Evolutionary conservation across 768 basidiomycete genomes (phyloP), one percentile per base, ranked within the genome.

Genomic region (Gloeopeniophorella convolvens): DNA sequence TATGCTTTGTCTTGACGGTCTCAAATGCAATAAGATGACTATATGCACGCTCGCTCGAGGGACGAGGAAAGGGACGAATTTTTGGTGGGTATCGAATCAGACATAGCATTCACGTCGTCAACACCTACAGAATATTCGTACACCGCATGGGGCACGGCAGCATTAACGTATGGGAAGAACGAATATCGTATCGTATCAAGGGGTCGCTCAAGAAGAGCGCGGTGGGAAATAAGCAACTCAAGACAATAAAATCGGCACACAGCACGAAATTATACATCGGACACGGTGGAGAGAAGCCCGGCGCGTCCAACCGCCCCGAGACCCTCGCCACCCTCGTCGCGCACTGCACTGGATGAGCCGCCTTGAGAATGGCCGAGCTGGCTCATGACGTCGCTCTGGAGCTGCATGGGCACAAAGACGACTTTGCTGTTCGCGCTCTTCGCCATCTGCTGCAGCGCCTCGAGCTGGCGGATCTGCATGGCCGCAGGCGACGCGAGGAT

Each of bases 401-500:
- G 75, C 57, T 90, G 86, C 89, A 92, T 92, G 11, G 89, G 90
- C 26, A 93, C 93, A 60, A 97, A 96, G 49, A 98, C 77, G 59
- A 95, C 91, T 68, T 98, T 98, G 75, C 78, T 82, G 58, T 76
- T 75, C n/a, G 86, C 80, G 13, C 80, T 82, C 68, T 89, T 87
- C 41, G 94, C 89, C 94, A 98, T 98, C 62, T 81, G 77, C 76
- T 96, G 92, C 57, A 97, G 77, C 41, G 93, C 90, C 68, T 99
- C 95, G 56, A 98, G 79, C 65, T 97, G 95, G 52, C 95, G 77
- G 65, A 97, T 97, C 68, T 96, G 93, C 92, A 97, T 96, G 47
- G 95, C 95, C 18, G 95, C 94, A 8, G 92, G 92, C 10, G 84
- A 89, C 18, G 92, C 90, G 61, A 91, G 72, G 61, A 95, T 96